Evolutionary conservation across 169 alveolate genomes (phyloP).

Genomic region (Plasmodium fragile): DNA sequence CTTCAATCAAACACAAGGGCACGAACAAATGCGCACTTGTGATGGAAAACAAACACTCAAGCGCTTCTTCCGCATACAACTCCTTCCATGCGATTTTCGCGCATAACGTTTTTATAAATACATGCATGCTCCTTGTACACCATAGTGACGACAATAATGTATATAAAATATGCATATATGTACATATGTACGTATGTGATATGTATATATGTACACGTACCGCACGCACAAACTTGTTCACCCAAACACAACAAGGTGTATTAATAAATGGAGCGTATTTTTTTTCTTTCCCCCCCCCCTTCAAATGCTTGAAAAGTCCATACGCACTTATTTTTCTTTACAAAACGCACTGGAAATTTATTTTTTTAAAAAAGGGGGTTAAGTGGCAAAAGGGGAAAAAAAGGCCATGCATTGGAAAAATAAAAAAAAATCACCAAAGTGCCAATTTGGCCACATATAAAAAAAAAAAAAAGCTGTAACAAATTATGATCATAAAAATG

Average conservation of each 20-base stretch:
- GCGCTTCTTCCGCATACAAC: neutral
- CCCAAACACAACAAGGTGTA: neutral
- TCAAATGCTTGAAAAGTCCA: neutral
- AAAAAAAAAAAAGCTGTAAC: too few relatives aligned
- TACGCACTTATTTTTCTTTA: neutral
- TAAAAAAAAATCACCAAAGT: neutral
- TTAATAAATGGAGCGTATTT: neutral
- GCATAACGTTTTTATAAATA: neutral
- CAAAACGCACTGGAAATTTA: neutral
- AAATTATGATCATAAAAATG: neutral
- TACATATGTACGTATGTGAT: too few relatives aligned
- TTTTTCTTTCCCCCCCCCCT: neutral
- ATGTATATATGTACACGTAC: neutral
- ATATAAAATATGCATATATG: too few relatives aligned
- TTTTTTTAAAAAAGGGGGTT: neutral
- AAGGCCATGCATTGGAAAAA: neutral
- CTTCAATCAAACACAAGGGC: neutral
- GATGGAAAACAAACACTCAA: neutral
- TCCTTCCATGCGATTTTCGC: neutral
- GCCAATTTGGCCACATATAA: neutral
- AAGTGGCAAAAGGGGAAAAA: neutral
- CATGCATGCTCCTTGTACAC: neutral
- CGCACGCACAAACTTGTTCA: neutral
- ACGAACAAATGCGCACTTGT: neutral
- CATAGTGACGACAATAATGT: neutral